Conservation (phyloP, 1,284 basidiomycete species). For the Moesziomyces sp. region DNA sequence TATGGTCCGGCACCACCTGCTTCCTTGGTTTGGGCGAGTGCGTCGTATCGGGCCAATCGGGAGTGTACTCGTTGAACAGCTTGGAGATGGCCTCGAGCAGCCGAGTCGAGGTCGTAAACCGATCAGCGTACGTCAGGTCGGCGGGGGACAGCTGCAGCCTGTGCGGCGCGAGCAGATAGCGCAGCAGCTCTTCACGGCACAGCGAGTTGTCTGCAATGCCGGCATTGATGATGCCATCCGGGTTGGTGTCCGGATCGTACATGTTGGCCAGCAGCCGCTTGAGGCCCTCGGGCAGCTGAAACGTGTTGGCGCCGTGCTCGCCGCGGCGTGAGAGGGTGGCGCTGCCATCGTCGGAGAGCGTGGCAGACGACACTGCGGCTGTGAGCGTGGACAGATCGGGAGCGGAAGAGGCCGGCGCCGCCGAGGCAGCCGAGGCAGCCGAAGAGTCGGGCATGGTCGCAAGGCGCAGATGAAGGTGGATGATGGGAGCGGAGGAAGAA, state of each 20-base stretch:
- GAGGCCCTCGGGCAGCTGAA: slow-evolving; percentile 29
- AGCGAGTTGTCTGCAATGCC: slow-evolving; percentile 58
- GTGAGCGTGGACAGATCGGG: slow-evolving; percentile 14
- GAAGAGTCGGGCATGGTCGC: slow-evolving; percentile 5
- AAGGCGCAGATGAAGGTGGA: background rate
- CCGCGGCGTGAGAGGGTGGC: slow-evolving; percentile 45
- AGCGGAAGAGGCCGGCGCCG: slow-evolving; percentile 5
- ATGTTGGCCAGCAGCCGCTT: slow-evolving; percentile 30
- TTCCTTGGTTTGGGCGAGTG: slow-evolving; percentile 33
- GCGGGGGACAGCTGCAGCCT: slow-evolving; percentile 33
- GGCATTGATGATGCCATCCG: slow-evolving; percentile 53
- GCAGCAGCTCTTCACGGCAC: slow-evolving; percentile 47
- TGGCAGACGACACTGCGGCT: slow-evolving; percentile 6
- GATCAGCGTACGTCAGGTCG: slow-evolving; percentile 57
- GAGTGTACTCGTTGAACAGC: slow-evolving; percentile 39
- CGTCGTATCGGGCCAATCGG: slow-evolving; percentile 35
- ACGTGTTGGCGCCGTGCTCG: slow-evolving; percentile 4
- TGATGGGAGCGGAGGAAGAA: no score
- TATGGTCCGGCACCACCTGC: slow-evolving; percentile 41
- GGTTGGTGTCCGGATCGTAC: slow-evolving; percentile 49
- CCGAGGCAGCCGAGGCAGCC: background rate
- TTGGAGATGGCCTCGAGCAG: slow-evolving; percentile 37
- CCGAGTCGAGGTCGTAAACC: slow-evolving; percentile 31
- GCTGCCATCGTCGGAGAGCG: slow-evolving; percentile 11
- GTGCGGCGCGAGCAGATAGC: slow-evolving; percentile 37